phyloP scores from a whole-genome alignment of 148 eudicot genomes.

The Talinum fruticosum region DNA sequence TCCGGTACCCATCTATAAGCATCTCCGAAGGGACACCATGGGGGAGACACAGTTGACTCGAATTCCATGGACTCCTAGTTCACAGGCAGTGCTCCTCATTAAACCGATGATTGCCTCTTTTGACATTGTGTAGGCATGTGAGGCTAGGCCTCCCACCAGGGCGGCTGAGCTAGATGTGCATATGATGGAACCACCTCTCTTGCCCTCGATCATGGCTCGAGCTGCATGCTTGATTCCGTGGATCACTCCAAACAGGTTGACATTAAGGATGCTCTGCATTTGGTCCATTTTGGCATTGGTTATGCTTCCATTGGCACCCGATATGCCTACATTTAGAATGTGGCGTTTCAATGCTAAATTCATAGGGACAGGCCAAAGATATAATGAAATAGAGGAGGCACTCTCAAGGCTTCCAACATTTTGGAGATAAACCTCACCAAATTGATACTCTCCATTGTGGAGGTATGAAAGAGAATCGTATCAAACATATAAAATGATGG shows the following conservation, averaged over 20 bases:
- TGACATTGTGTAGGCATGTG: constrained; percentile 72
- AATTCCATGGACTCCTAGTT: constrained; percentile 67
- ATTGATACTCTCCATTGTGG: no score
- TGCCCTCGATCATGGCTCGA: constrained; percentile 53
- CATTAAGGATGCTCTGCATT: constrained; percentile 26
- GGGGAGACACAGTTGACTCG: constrained; percentile 85
- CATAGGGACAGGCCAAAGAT: no score
- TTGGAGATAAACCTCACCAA: no score
- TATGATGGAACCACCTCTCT: constrained; percentile 55
- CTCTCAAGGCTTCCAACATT: no score
- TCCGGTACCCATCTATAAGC: constrained; percentile 49
- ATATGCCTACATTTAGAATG: constrained; percentile 30
- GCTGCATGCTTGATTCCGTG: constrained; percentile 81
- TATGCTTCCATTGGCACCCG: constrained; percentile 65
- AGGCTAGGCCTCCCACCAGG: constrained; percentile 64
- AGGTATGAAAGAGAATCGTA: no score
- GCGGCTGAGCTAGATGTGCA: constrained; percentile 81
- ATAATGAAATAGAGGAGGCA: no score
- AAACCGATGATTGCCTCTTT: constrained; percentile 67
- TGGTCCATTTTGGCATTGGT: constrained; percentile 48
- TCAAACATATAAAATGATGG: no score
- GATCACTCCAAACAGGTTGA: constrained; percentile 54
- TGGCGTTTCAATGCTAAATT: neutral
- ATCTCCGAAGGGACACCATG: constrained; percentile 80
- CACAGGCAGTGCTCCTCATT: constrained; percentile 57